Evolutionary conservation across 2,329 filamentous ascomycete species (phyloP), one percentile per base, ranked within the genome.

Genomic region (Colletotrichum sidae): DNA sequence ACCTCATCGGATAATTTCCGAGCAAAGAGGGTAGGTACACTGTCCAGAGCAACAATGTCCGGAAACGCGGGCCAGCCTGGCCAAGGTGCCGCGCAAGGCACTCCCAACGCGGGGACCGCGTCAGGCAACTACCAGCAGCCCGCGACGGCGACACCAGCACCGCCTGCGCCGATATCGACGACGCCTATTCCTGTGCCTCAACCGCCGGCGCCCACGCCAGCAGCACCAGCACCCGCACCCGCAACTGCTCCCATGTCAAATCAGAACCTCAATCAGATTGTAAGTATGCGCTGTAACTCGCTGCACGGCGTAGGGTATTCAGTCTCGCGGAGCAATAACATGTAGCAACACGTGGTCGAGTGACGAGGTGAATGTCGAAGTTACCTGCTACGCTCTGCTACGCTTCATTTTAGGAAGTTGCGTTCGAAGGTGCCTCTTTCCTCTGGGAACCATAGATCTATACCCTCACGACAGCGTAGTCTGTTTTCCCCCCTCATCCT

Each of bases 201-300:
- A 49, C 69, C 69, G 34, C 50, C 68, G 15, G 50, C 63, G 38
- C 60, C 56, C 15, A 67, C 66, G 34, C 50, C 68, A 17, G 50
- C 63, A 41, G 63, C 56, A 15, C 67, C 66, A 8, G 38, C 75
- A 69, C 54, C 69, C 35, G 25, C 70, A 65, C 54, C 68, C 70
- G 69, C 68, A 75, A 76, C 71, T 7, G 69, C 72, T 17, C 77
- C 80, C 9, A 90, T 93, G 79, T 93, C 91, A 2, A 93, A 95
- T 68, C 93, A 96, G 73, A 97, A 97, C 74, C 79, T 97, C 2
- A 98, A 98, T 73, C 94, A 97, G 72, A 98, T 98, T 78, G 95
- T 97, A 86, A 86, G 94, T 82, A 37, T 55, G 25, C 25, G 25
- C 25, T 25, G 25, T 5, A 25, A 25, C 4, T 25, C 25, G 25